A percentile compares a stretch with the other conserved stretches of the same genome.
phyloP scores from a whole-genome alignment of 2,329 filamentous ascomycete genomes.

The Biscogniauxia sp. region DNA sequence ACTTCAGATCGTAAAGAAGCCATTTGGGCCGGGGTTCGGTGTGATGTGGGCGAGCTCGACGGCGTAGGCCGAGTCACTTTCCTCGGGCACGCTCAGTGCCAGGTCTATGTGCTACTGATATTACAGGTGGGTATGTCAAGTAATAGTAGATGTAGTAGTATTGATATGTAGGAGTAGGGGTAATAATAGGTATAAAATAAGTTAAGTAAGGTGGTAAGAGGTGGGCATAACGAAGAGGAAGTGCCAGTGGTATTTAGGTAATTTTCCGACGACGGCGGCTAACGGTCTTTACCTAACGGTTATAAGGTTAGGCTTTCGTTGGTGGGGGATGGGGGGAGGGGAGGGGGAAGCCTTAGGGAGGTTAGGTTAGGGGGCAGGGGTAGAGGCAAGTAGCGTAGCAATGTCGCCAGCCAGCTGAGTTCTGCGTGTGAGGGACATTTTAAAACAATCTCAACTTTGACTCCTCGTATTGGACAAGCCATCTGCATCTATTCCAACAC shows the following conservation, averaged over 20 bases:
- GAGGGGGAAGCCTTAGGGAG: not conserved
- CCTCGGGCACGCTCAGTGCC: not conserved
- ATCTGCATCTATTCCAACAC: not conserved
- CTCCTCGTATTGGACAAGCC: not conserved
- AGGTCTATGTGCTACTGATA: too few species aligned
- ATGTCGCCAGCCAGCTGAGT: too few species aligned
- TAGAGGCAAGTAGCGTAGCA: too few species aligned
- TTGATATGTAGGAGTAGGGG: too few species aligned
- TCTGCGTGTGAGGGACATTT: too few species aligned
- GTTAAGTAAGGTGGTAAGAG: too few species aligned
- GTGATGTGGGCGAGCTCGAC: not conserved
- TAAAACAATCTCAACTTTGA: not conserved
- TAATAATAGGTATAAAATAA: too few species aligned
- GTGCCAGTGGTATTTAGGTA: not conserved
- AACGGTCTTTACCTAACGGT: not conserved
- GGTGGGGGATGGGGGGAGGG: not conserved
- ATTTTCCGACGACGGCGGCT: not conserved
- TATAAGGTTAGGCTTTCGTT: not conserved
- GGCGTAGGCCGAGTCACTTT: not conserved
- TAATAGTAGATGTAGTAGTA: too few species aligned
- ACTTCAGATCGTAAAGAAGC: slow-evolving; percentile 50
- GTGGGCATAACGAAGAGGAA: too few species aligned
- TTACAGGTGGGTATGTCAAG: too few species aligned
- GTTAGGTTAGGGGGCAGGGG: not conserved
- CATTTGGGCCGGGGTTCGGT: slow-evolving; percentile 36